Base-by-base conservation (phyloP, 2,329 filamentous ascomycete species). In the Hypoxylon sp. region DNA sequence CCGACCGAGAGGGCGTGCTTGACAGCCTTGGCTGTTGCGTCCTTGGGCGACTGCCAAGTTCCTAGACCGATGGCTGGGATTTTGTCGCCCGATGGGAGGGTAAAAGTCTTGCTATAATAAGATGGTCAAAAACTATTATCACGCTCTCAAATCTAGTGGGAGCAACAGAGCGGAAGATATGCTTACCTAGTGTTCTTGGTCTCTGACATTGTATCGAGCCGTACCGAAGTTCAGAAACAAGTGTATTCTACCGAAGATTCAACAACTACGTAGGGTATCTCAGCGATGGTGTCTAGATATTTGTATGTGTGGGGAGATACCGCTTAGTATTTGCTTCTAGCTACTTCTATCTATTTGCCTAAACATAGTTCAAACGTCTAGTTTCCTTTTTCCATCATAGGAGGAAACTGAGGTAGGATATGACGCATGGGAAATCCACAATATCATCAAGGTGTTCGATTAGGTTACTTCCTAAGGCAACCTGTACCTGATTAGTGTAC, bases 41-140 rank as follows among this genome's bases (percentile, higher is more conserved):
- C 85, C 72, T 78, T 80, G 61, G 90, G 89, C 75, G 91, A 93
- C 76, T 93, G 91, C 91, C 92, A 94, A 61, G 92, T 94, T 62
- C 92, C 92, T 49, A 94, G 85, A 67, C 91, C 92, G 71, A 94
- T 80, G 73, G 90, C 89, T 62, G 91, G 91, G 67, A 96, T 96
- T 81, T 92, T 90, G 79, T 87, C 90, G 65, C 93, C 92, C 59
- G 89, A 90, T 82, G 93, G 92, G 79, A 93, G 87, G 72, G 87
- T 89, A 77, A 90, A 91, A 75, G 88, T 86, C 75, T 85, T 85
- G 67, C 82, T 82, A 59, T 13, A 43, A 59, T 13, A 43, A n/a
- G 17, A 11, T 6, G 25, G 34, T 70, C 30, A 68, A 64, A n/a
- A 45, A 5, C 34, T 7, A 28, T 49, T 30, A 17, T 55, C 32